Base-by-base conservation (phyloP, 2,329 filamentous ascomycete genomes). In the Phaeosphaeria sp. region DNA sequence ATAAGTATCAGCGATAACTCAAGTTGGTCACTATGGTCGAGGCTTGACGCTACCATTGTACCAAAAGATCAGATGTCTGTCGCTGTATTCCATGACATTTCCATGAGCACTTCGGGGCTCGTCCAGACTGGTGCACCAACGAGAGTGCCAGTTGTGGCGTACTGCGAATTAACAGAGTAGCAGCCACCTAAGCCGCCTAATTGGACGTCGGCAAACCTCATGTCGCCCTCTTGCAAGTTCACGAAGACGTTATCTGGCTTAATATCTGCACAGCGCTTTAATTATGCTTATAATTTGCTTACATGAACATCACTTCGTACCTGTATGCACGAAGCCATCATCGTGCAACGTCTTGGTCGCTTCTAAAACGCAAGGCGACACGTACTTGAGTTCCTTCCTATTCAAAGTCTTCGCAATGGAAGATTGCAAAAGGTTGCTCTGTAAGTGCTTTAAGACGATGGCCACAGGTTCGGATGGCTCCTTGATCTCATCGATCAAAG, bases 11-110 rank as follows among this genome's bases (percentile, higher is more conserved):
- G 56, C 53, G 46, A 56, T 46, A 21, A 22, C 47, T 21, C 20
- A 27, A 51, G 55, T 22, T 15, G 24, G 52, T 51, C 15, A 27
- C 45, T 47, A 30, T 17, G 57, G 33, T 45, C 48, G 33, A n/a
- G 47, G 15, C 24, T 3, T 33, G 9, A 72, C 73, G 54, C n/a
- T 64, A 74, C 75, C 60, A 72, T 72, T 47, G 74, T 61, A 42
- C 77, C 74, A 57, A 78, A 77, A 44, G 77, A 79, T 75, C 76
- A 80, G 58, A 80, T 78, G 53, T 79, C 76, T 44, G 74, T 72
- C 21, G 77, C 65, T 40, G 71, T 74, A 45, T 74, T 76, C 75
- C 76, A 79, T 48, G 59, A 57, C 48, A 63, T 9, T 51, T 65
- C 61, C 36, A 69, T 25, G 13, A 67, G 44, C 20, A 73, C 67